Conservation (phyloP, 139 green algal species). For the Coelastrella sp. region DNA sequence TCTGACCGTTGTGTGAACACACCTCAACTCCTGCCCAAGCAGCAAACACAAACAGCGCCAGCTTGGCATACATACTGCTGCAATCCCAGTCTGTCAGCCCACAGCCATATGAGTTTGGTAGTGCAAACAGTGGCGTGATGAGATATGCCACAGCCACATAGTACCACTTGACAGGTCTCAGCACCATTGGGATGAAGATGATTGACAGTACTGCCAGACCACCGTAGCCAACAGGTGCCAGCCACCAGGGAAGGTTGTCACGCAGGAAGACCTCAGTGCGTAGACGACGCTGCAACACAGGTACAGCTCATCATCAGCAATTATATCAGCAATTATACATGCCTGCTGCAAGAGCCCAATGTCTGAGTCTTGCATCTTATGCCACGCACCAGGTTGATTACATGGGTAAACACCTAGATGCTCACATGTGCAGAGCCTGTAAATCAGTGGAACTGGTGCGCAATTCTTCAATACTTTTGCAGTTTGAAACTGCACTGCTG, state of each 20-base stretch:
- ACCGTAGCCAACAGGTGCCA: constrained; percentile 33
- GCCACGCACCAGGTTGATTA: no score
- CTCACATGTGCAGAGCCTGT: no score
- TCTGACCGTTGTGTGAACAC: neutral
- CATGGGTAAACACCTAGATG: no score
- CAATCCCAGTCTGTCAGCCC: constrained; percentile 60
- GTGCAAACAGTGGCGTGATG: constrained; percentile 49
- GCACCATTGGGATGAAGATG: constrained; percentile 49
- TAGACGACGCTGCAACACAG: constrained; percentile 16
- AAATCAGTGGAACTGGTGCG: no score
- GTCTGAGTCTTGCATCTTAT: no score
- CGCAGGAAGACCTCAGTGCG: constrained; percentile 52
- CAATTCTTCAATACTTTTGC: no score
- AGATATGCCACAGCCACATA: constrained; percentile 52
- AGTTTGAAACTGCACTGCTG: no score
- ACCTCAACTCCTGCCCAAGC: constrained; percentile 52
- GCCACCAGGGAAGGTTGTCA: constrained; percentile 54
- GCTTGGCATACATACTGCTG: constrained; percentile 56
- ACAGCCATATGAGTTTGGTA: constrained; percentile 62
- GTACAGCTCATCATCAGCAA: no score
- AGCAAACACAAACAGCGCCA: constrained; percentile 66
- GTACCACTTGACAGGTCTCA: constrained; percentile 61
- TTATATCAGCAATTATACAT: no score
- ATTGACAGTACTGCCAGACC: constrained; percentile 30
- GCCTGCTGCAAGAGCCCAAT: no score